phyloP scores from a whole-genome alignment of 176 grass and related monocot genomes.

The Elaeis guineensis region DNA sequence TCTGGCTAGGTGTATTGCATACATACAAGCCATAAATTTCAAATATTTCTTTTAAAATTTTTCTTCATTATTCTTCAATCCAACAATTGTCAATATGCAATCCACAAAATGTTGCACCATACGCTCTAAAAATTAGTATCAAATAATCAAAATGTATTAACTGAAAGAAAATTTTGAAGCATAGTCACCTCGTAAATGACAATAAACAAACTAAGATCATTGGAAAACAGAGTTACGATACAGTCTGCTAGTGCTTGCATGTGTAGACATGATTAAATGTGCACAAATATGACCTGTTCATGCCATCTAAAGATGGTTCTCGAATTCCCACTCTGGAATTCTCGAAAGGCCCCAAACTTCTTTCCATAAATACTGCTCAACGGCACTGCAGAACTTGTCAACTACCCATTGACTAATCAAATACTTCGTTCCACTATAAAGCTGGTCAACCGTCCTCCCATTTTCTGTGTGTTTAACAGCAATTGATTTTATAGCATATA shows the following conservation, averaged over 20 bases:
- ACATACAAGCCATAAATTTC: conserved; percentile 78
- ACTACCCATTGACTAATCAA: conserved; percentile 85
- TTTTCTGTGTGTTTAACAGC: conserved; percentile 87
- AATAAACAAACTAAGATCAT: no score
- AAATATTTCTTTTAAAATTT: conserved; percentile 75
- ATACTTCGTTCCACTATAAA: conserved; percentile 93
- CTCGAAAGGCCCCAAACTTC: conserved; percentile 55
- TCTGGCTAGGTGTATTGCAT: conserved; percentile 81
- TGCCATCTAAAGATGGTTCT: conserved; percentile 90
- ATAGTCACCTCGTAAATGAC: no score
- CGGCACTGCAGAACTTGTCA: conserved; percentile 68
- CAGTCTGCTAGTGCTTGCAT: no score
- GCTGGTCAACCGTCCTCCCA: conserved; percentile 81
- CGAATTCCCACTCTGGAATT: conserved; percentile 85
- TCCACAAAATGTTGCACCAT: conserved; percentile 82
- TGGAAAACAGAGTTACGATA: no score
- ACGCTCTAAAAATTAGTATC: conserved; percentile 33
- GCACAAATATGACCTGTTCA: conserved; percentile 48
- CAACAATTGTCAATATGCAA: conserved; percentile 88
- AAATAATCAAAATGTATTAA: neutral
- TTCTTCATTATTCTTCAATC: conserved; percentile 62
- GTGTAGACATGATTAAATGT: no score
- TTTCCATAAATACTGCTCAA: conserved; percentile 87
- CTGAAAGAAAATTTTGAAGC: no score
- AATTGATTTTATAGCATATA: conserved; percentile 93